Conservation (phyloP, 2,329 filamentous ascomycete genomes). For the Microthyrium microscopicum region DNA sequence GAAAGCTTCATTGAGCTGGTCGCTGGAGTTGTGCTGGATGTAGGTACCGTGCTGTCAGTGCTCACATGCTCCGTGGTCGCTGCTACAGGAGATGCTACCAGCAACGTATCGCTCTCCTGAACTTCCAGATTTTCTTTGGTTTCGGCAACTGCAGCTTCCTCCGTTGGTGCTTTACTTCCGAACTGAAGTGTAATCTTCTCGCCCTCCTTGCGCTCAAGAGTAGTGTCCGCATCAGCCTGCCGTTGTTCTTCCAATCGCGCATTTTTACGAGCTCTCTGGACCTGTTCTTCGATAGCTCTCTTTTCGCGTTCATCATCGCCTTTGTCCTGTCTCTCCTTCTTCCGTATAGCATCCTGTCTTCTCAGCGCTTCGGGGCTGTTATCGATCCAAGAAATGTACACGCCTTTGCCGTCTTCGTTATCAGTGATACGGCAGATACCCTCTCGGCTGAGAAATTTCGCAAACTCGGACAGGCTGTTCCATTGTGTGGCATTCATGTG, state of each 20-base stretch:
- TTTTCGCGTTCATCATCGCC: slow-evolving; percentile 85
- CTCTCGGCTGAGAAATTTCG: slow-evolving; percentile 70
- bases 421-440: slow-evolving; percentile 71
- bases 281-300: slow-evolving; percentile 66
- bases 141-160: slow-evolving; percentile 13
- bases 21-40: not conserved
- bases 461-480: slow-evolving; percentile 77
- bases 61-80: not conserved
- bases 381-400: slow-evolving; percentile 83
- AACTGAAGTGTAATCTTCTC: slow-evolving; percentile 62
- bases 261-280: slow-evolving; percentile 38
- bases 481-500: slow-evolving; percentile 93
- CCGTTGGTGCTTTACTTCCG: slow-evolving; percentile 23
- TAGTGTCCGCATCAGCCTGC: slow-evolving; percentile 8
- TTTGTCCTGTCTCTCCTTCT: slow-evolving; percentile 74
- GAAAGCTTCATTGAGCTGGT: slow-evolving; percentile 31
- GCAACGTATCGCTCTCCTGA: slow-evolving; percentile 10
- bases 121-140: slow-evolving; percentile 10
- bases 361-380: slow-evolving; percentile 73
- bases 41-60: not conserved
- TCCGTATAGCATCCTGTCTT: slow-evolving; percentile 62
- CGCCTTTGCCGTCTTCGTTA: slow-evolving; percentile 71
- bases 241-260: slow-evolving; percentile 24
- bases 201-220: slow-evolving; percentile 36
- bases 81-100: not conserved